These are phyloP conservation scores for Astrocystis sublimbata DNA, from an alignment of 495 filamentous ascomycete species.

Conservation along the genomic window DNA sequence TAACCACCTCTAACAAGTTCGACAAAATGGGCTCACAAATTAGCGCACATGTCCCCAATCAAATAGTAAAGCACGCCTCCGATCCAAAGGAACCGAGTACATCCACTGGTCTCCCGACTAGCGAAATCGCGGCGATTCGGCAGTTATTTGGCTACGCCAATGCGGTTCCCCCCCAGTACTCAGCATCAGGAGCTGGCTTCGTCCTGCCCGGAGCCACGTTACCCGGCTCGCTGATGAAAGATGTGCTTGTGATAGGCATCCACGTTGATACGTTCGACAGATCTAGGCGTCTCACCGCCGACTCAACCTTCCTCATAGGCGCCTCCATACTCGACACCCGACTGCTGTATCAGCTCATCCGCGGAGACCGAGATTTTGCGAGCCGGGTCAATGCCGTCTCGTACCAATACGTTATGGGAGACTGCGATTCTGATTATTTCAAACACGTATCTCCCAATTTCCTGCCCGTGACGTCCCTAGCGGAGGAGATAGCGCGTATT, in stretches of 20 bases:
- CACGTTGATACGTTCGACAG: conserved; percentile 25
- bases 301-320: conserved; percentile 24
- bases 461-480: conserved; percentile 19
- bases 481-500: conserved; percentile 13
- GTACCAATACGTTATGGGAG: conserved; percentile 26
- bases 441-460: conserved; percentile 18
- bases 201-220: conserved; percentile 19
- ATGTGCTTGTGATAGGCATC: conserved; percentile 23
- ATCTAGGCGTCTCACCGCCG: conserved; percentile 17
- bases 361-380: not conserved
- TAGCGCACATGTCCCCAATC: no score
- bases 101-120: conserved; percentile 17
- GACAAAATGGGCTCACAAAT: no score
- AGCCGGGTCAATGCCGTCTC: conserved; percentile 20
- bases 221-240: conserved; percentile 22
- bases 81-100: conserved; percentile 10
- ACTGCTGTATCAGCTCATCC: conserved; percentile 14
- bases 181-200: not conserved
- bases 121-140: conserved; percentile 22
- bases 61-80: no score
- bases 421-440: conserved; percentile 20
- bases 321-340: conserved; percentile 27
- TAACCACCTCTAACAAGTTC: no score
- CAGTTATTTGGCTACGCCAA: conserved; percentile 24
- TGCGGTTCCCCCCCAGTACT: not conserved